Conservation (phyloP, 129 eudicot genomes). For the Solidago caesia region DNA sequence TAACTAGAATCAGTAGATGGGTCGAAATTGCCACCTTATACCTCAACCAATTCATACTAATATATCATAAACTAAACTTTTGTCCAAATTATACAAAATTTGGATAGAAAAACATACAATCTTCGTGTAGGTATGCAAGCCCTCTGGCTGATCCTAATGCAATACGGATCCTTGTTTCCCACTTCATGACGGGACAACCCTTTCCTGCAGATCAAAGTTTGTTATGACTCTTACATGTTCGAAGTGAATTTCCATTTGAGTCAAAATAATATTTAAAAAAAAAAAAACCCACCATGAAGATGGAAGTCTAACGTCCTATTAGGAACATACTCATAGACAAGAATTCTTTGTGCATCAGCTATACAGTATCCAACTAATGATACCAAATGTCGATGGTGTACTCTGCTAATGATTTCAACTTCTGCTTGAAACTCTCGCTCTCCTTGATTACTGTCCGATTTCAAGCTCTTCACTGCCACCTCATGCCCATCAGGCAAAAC, state of each 20-base stretch:
- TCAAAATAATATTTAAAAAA: neutral
- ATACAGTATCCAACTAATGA: slow-evolving; percentile 71
- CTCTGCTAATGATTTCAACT: slow-evolving; percentile 67
- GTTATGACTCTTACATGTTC: neutral
- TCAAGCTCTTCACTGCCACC: slow-evolving; percentile 66
- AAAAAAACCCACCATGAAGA: slow-evolving; percentile 50
- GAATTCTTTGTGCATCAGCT: slow-evolving; percentile 52
- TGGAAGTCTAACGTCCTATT: slow-evolving; percentile 54
- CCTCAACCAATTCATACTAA: slow-evolving; percentile 1
- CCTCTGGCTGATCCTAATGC: slow-evolving; percentile 92
- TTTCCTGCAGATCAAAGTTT: slow-evolving; percentile 46
- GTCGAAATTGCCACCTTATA: neutral
- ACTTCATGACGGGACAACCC: slow-evolving; percentile 57
- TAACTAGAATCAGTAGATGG: neutral
- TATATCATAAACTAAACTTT: neutral
- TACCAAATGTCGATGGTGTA: slow-evolving; percentile 74
- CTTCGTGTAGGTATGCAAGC: slow-evolving; percentile 87
- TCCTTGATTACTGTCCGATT: slow-evolving; percentile 68
- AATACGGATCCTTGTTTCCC: slow-evolving; percentile 62
- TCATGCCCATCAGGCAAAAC: slow-evolving; percentile 48
- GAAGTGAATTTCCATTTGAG: slow-evolving; percentile 7
- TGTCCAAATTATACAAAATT: neutral
- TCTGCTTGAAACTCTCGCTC: slow-evolving; percentile 68
- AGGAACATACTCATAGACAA: slow-evolving; percentile 64
- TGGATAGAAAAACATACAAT: slow-evolving; percentile 41